Base-by-base conservation (phyloP, 495 filamentous ascomycete species). In the Trichoderma erinaceum region DNA sequence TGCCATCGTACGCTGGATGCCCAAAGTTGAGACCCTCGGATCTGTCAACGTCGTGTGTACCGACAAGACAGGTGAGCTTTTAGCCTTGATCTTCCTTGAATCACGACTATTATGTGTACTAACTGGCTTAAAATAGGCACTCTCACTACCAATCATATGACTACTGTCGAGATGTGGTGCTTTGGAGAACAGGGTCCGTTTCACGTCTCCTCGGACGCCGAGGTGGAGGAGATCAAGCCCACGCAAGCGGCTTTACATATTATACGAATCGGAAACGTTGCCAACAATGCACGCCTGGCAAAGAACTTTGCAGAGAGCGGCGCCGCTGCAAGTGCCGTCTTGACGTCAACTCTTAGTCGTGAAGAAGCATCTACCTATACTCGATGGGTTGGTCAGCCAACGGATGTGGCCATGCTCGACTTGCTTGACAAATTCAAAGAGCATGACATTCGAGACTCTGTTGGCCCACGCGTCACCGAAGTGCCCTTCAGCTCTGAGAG, bases 11-110 rank as follows among this genome's bases (percentile, higher is more conserved):
- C 88, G 95, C 69, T 90, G 89, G 75, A 89, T 99, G 72, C 95
- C 95, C 16, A 97, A 93, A 75, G 95, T 99, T 4, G 95, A 99
- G 72, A 98, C 95, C 5, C 80, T 99, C n/a, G 95, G 96, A 23
- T 96, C 92, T 56, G 95, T 99, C 41, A 98, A 97, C 76, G 95
- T 99, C 63, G 91, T 99, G 35, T 99, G 95, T 79, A 97, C 92
- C 74, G 95, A 99, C 79, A 99, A 99, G 80, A 99, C 95, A 23
- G 89, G 87, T 85, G 77, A 58, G 73, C 41, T 21, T 35, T 64
- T 50, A 32, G 10, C 29, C 21, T n/a, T 41, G 7, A 25, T 44
- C 48, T 8, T 11, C 64, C 21, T 23, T 15, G 35, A 61, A 4
- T 32, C 56, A 3, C 10, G 25, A 58, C 64, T 63, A 8, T 61